These are phyloP conservation scores for Antrodiella citrinella DNA, from an alignment of 768 basidiomycete genomes.

Conservation along the genomic window DNA sequence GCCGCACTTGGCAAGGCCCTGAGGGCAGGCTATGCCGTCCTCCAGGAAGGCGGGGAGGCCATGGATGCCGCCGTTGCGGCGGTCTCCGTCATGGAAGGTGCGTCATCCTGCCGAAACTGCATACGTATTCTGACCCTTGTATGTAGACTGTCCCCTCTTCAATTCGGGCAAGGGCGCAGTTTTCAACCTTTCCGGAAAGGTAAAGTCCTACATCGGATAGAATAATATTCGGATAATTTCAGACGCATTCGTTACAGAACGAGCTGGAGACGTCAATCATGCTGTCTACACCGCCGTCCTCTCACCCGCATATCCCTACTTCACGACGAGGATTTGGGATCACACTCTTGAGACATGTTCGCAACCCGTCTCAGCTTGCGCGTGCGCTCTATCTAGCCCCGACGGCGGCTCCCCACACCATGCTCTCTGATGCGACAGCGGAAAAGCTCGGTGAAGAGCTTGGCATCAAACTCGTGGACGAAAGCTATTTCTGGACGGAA, in stretches of 20 bases:
- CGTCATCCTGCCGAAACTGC: conserved; percentile 1
- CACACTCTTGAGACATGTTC: conserved; percentile 56
- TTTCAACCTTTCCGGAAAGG: conserved; percentile 76
- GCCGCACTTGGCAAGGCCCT: conserved; percentile 47
- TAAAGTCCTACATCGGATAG: conserved; percentile 15
- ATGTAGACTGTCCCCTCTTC: conserved; percentile 67
- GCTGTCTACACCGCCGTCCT: conserved; percentile 68
- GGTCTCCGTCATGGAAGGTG: conserved; percentile 67
- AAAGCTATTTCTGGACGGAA: conserved; percentile 74
- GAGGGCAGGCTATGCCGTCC: conserved; percentile 51
- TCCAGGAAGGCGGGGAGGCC: conserved; percentile 65
- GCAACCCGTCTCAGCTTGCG: conserved; percentile 68
- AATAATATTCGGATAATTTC: neutral
- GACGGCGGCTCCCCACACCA: conserved; percentile 50
- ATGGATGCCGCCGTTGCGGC: conserved; percentile 78
- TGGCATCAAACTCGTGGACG: conserved; percentile 54
- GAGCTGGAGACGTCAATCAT: conserved; percentile 79
- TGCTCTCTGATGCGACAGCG: conserved; percentile 59
- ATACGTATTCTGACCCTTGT: neutral
- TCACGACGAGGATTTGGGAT: conserved; percentile 56
- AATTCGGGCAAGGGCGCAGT: conserved; percentile 78
- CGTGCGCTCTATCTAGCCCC: conserved; percentile 68
- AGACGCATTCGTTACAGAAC: conserved; percentile 37
- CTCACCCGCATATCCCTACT: conserved; percentile 49
- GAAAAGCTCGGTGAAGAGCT: conserved; percentile 50